Base-by-base conservation (phyloP, 2,329 filamentous ascomycete genomes). In the Blastomyces gilchristii region DNA sequence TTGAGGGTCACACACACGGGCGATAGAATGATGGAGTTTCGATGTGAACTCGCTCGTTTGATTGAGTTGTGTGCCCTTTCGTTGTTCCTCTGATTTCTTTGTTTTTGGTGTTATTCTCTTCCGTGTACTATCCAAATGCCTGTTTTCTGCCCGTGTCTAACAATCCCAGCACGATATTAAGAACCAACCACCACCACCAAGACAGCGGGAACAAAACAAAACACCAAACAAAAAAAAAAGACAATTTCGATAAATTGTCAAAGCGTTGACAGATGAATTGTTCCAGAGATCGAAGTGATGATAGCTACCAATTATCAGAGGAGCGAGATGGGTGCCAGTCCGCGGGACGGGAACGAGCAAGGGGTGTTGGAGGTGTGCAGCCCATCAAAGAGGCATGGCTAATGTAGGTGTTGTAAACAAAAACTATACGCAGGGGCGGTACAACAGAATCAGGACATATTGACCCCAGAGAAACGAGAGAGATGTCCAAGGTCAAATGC, bases 61-160 rank as follows among this genome's bases (percentile, higher is more conserved):
- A 57, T 41, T 39, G 31, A 39, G 31, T 57, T 39, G 18, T 57
- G 31, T 22, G n/a, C 18, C 18, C 47, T 28, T 12, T 28, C 12
- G 11, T 25, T 4, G 2, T 28, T 14, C 7, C n/a, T 54, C 28
- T 34, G n/a, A 37, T 34, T 34, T 3, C n/a, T 9, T n/a, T 37
- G n/a, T 39, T 22, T 16, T 28, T 43, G 56, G 34, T 41, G n/a
- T 43, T 16, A n/a, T n/a, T 45, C 12, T 43, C 34, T 3, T 37
- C 39, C 56, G 22, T 25, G 52, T 54, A 22, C 52, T 54, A n/a
- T 34, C 52, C 56, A 45, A 58, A 58, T 28, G 54, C 54, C 54
- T 28, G 37, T 54, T 58, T 58, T 25, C 54, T 43, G 16, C 31
- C 54, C 43, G 45, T 58, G 56, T 28, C 56, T 43, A 25, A 43